These are phyloP conservation scores for Talaromyces adpressus DNA, from an alignment of 495 filamentous ascomycete genomes.

Conservation along the genomic window DNA sequence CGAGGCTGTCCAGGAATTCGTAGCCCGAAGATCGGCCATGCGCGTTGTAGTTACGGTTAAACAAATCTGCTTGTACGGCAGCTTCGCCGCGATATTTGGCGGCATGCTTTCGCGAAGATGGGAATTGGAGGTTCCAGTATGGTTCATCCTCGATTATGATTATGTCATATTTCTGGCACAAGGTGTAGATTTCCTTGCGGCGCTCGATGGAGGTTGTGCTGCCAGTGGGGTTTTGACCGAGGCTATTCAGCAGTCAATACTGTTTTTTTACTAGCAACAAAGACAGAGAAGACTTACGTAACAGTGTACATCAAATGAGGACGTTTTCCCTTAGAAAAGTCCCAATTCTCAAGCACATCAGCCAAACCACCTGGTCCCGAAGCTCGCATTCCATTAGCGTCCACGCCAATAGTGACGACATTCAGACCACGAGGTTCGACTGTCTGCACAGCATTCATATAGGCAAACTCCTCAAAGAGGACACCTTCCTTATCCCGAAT, in stretches of 20 bases:
- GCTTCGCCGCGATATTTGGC: constrained; percentile 24
- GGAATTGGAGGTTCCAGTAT: constrained; percentile 93
- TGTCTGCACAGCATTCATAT: constrained; percentile 65
- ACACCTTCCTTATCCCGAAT: constrained; percentile 62
- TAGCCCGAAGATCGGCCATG: constrained; percentile 57
- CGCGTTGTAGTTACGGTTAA: constrained; percentile 37
- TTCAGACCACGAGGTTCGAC: constrained; percentile 63
- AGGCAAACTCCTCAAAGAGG: constrained; percentile 70
- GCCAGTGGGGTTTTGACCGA: constrained; percentile 89
- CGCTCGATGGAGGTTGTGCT: constrained; percentile 62
- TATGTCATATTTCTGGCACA: constrained; percentile 81
- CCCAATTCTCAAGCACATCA: constrained; percentile 78
- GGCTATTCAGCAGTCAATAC: constrained; percentile 34
- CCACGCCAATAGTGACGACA: constrained; percentile 63
- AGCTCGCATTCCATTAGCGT: constrained; percentile 67
- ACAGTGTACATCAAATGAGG: constrained; percentile 89
- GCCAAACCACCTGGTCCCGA: constrained; percentile 62
- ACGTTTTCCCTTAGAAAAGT: constrained; percentile 58
- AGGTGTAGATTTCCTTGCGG: constrained; percentile 66
- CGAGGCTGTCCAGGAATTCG: constrained; percentile 75
- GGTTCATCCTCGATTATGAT: constrained; percentile 93
- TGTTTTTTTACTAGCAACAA: background rate
- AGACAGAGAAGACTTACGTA: constrained; percentile 49
- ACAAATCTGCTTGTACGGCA: constrained; percentile 9
- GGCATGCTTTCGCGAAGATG: constrained; percentile 47